Percentiles rank a stretch among this genome's conserved stretches.
Conservation (phyloP, 1,284 basidiomycete species). For the Pascua sp. region DNA sequence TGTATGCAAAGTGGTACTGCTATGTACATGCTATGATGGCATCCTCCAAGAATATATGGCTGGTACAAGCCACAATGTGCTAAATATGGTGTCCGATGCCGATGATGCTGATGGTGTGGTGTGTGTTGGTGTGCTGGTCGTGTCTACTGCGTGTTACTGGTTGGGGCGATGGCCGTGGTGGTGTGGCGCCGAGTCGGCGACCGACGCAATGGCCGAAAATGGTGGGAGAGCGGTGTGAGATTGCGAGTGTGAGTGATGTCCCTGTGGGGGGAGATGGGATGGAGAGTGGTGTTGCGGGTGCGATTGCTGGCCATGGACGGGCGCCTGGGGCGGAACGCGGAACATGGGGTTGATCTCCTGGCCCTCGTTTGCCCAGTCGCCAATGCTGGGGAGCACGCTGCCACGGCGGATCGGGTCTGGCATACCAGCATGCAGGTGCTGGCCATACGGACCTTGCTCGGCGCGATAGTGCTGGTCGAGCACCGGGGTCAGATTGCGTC, state of each 20-base stretch:
- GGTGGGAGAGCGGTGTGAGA: conserved; percentile 44
- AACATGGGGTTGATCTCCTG: conserved; percentile 76
- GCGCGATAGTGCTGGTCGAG: conserved; percentile 20
- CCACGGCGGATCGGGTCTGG: conserved; percentile 11
- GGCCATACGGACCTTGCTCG: conserved; percentile 34
- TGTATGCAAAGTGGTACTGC: no score
- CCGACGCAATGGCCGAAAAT: conserved; percentile 52
- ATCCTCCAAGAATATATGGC: no score
- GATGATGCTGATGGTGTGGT: no score
- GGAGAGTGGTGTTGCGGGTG: no score
- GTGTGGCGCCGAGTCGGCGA: conserved; percentile 3
- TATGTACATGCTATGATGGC: no score
- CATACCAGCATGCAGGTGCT: conserved; percentile 16
- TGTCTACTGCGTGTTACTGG: no score
- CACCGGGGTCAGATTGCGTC: background rate
- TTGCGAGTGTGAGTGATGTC: no score
- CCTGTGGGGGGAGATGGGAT: no score
- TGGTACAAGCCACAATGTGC: no score
- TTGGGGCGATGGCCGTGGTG: background rate
- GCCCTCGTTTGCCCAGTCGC: conserved; percentile 45
- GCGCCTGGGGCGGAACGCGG: conserved; percentile 56
- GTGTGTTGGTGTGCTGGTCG: no score
- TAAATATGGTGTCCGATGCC: no score
- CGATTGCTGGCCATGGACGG: no score
- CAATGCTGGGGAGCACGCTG: conserved; percentile 50